Base-by-base conservation (phyloP, 2,329 filamentous ascomycete genomes). In the Penicillium decumbens region DNA sequence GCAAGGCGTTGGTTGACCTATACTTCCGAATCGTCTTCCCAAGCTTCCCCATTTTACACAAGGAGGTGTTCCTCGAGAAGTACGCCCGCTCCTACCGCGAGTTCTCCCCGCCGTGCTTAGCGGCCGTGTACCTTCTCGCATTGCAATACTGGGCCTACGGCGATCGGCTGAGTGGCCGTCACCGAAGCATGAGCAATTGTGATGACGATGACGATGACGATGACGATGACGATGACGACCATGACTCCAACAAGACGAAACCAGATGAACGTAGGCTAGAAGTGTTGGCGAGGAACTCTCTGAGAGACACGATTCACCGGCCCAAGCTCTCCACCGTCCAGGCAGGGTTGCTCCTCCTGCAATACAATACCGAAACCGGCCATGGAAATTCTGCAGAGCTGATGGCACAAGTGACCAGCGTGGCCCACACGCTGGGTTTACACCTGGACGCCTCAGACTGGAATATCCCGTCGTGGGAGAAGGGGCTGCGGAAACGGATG, bases 1-100 rank as follows among this genome's bases (percentile, higher is more conserved):
- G 89, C n/a, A 82, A 83, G 47, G 80, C 80, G 45, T 74, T 95
- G 49, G 80, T 95, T 57, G 85, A 90, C 58, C 74, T 93, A 33
- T 95, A 91, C 75, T 95, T 95, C 65, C 79, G 81, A 53, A 80
- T 88, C 53, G 84, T 93, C 20, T 89, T 93, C 66, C 88, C 88
- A 0, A 85, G 80, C 57, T 91, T 90, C 61, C 89, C 89, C 20
- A 88, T 95, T 59, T 78, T 93, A 33, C 87, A 93, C 65, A 91
- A 90, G 71, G 79, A 82, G 50, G 82, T 90, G 48, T 92, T 92
- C 59, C 75, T 88, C 54, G 86, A 91, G 66, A 87, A 88, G 63
- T 89, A 91, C 72, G 81, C 83, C 42, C 80, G 83, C 59, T 84
- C 83, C 37, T 82, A 88, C 60, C 80, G 81, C 46, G 84, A 88